These are phyloP conservation scores for Macadamia tetraphylla DNA, from an alignment of 164 flowering plant species.

Conservation along the genomic window DNA sequence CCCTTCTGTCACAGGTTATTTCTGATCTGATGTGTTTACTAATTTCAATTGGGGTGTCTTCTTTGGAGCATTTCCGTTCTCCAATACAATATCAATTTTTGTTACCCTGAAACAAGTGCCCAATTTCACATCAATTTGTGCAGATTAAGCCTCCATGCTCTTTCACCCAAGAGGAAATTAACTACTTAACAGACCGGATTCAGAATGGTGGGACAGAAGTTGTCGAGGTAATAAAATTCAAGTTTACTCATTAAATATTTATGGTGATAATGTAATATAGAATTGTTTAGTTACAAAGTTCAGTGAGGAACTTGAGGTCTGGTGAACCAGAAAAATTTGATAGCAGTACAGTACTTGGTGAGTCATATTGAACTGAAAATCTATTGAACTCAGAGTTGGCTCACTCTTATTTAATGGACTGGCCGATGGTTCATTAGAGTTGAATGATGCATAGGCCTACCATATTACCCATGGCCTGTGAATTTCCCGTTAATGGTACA, in stretches of 20 bases:
- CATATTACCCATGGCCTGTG: too few species aligned
- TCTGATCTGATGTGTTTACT: not conserved
- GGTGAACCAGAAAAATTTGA: not conserved
- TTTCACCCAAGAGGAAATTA: constrained; percentile 45
- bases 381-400: constrained; percentile 6
- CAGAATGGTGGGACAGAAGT: constrained; percentile 72
- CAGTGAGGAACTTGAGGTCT: not conserved
- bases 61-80: not conserved
- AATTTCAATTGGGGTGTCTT: not conserved
- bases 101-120: not conserved
- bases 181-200: constrained; percentile 46
- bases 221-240: constrained; percentile 41
- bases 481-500: too few species aligned
- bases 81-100: too few species aligned
- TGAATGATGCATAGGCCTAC: not conserved
- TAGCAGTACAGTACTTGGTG: not conserved
- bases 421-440: not conserved
- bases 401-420: not conserved
- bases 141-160: constrained; percentile 43
- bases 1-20: constrained; percentile 27
- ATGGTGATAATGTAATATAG: not conserved
- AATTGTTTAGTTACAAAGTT: not conserved
- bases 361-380: constrained; percentile 1
- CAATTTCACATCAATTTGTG: constrained; percentile 5
- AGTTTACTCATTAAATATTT: not conserved